phyloP scores from a whole-genome alignment of 768 basidiomycete species.

The Baorangia bicolor region DNA sequence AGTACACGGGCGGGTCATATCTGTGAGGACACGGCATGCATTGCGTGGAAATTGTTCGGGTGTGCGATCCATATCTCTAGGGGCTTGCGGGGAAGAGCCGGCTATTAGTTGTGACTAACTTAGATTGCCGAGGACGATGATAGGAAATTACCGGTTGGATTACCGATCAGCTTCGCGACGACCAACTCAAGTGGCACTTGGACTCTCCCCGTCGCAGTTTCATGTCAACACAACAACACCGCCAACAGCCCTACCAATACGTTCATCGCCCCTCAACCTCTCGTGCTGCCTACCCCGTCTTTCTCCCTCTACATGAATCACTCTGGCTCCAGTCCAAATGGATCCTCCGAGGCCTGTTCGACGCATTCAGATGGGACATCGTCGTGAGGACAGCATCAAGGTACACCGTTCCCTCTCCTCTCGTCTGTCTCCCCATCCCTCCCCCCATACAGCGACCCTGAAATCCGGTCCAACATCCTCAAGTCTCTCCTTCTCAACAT shows the following conservation, averaged over 20 bases:
- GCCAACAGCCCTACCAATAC: background rate
- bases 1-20: no score
- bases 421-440: slow-evolving; percentile 7
- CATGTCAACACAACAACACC: slow-evolving; percentile 28
- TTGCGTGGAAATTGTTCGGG: background rate
- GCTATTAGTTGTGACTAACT: slow-evolving; percentile 1
- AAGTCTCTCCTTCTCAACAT: slow-evolving; percentile 75
- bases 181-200: background rate
- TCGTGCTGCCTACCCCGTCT: slow-evolving; percentile 62
- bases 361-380: slow-evolving; percentile 72
- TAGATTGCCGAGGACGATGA: background rate
- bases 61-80: background rate
- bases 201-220: no score
- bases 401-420: slow-evolving; percentile 38
- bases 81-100: slow-evolving; percentile 8
- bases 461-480: slow-evolving; percentile 70
- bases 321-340: slow-evolving; percentile 59
- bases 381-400: slow-evolving; percentile 57
- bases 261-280: slow-evolving; percentile 33
- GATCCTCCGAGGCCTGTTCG: slow-evolving; percentile 57
- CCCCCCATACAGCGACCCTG: slow-evolving; percentile 55
- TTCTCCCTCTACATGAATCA: slow-evolving; percentile 64
- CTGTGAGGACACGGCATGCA: no score
- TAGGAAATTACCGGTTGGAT: slow-evolving; percentile 15
- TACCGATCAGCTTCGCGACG: slow-evolving; percentile 9